Evolutionary conservation across 2,329 filamentous ascomycete genomes (phyloP).

Genomic region (Microcyclospora pomicola): DNA sequence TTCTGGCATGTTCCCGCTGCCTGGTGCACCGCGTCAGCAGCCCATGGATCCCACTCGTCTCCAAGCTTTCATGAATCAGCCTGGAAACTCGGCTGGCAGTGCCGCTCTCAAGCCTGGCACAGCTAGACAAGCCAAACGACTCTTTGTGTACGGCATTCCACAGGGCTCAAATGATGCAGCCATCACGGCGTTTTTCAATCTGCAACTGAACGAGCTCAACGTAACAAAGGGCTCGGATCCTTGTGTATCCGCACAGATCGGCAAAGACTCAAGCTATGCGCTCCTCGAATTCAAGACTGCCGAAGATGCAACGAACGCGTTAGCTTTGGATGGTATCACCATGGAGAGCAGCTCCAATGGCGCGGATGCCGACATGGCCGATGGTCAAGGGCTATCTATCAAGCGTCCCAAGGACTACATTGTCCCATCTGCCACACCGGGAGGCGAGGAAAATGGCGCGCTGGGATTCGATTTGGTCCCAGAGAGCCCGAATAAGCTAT

Average conservation of each 20-base stretch:
- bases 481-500: constrained; percentile 91
- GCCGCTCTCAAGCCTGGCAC: constrained; percentile 84
- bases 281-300: constrained; percentile 82
- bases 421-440: constrained; percentile 64
- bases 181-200: constrained; percentile 78
- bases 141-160: constrained; percentile 77
- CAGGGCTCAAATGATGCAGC: constrained; percentile 58
- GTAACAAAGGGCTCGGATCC: constrained; percentile 73
- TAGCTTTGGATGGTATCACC: constrained; percentile 76
- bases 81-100: constrained; percentile 54
- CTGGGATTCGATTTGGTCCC: constrained; percentile 62
- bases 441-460: constrained; percentile 61
- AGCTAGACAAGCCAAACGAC: constrained; percentile 83
- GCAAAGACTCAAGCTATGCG: constrained; percentile 66
- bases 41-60: constrained; percentile 89
- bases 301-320: constrained; percentile 76
- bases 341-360: constrained; percentile 51
- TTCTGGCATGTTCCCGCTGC: constrained; percentile 96
- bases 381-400: constrained; percentile 50
- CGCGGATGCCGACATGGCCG: constrained; percentile 36
- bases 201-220: constrained; percentile 93
- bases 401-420: constrained; percentile 94
- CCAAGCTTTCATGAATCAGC: constrained; percentile 90
- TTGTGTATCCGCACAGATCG: constrained; percentile 70
- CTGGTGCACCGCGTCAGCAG: constrained; percentile 85